These are phyloP conservation scores for Tolypocladium ovalisporum DNA, from an alignment of 2,329 filamentous ascomycete species.

Conservation along the genomic window DNA sequence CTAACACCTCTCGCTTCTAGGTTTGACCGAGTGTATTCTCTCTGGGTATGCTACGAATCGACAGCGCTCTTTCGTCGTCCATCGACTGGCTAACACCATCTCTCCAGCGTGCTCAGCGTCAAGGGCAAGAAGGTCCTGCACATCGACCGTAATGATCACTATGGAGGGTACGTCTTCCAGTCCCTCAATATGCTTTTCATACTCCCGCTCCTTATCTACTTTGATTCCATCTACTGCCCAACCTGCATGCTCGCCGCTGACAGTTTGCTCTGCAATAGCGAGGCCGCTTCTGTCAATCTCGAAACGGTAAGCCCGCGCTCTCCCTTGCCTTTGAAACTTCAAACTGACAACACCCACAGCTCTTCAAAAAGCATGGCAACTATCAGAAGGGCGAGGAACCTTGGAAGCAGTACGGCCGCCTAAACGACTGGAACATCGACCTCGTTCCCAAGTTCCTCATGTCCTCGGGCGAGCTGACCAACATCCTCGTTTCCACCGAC, in stretches of 20 bases:
- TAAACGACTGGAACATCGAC: slow-evolving; percentile 99
- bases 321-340: slow-evolving; percentile 5
- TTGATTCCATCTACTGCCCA: not conserved
- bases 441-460: slow-evolving; percentile 97
- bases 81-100: slow-evolving; percentile 20
- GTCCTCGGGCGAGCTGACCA: slow-evolving; percentile 96
- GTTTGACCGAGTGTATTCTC: slow-evolving; percentile 96
- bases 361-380: slow-evolving; percentile 96
- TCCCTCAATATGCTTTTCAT: not conserved
- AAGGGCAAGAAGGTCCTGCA: slow-evolving; percentile 99
- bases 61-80: not conserved
- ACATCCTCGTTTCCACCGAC: slow-evolving; percentile 95
- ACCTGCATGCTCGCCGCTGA: not conserved
- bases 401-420: slow-evolving; percentile 94
- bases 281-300: slow-evolving; percentile 94
- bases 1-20: slow-evolving; percentile 34
- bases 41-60: slow-evolving; percentile 60
- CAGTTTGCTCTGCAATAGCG: slow-evolving; percentile 31
- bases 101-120: slow-evolving; percentile 70
- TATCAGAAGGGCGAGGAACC: slow-evolving; percentile 70
- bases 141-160: slow-evolving; percentile 97
- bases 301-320: slow-evolving; percentile 56
- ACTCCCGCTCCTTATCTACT: not conserved
- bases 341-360: slow-evolving; percentile 35
- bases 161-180: slow-evolving; percentile 67